phyloP scores from a whole-genome alignment of 1,284 basidiomycete genomes.

The Sanguinoderma infundibulare region DNA sequence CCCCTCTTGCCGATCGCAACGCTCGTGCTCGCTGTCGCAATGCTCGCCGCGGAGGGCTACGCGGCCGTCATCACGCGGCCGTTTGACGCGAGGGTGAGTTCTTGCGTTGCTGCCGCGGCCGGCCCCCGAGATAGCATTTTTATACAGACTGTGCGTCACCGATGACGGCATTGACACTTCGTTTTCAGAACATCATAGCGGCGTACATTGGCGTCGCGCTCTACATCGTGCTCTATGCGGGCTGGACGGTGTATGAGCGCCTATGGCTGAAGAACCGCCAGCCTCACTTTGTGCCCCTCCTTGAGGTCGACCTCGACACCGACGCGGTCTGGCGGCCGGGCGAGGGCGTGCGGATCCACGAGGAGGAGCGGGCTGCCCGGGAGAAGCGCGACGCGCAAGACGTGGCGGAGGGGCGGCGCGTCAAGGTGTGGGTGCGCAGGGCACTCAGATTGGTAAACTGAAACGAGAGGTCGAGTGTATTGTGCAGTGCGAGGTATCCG shows the following conservation, averaged over 20 bases:
- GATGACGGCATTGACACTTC: no score
- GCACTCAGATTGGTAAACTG: constrained; percentile 12
- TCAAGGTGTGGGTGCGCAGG: constrained; percentile 13
- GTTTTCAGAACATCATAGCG: constrained; percentile 46
- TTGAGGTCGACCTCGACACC: constrained; percentile 48
- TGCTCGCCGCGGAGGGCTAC: constrained; percentile 59
- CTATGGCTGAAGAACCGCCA: constrained; percentile 24
- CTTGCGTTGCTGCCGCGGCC: neutral
- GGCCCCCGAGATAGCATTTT: no score
- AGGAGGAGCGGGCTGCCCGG: constrained; percentile 34
- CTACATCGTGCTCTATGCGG: constrained; percentile 41
- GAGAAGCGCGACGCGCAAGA: constrained; percentile 25
- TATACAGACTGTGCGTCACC: no score
- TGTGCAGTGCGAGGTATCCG: no score
- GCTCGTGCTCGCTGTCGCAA: constrained; percentile 46
- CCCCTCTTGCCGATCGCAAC: constrained; percentile 51
- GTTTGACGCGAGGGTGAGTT: constrained; percentile 38
- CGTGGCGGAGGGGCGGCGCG: constrained; percentile 16
- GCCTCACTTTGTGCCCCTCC: constrained; percentile 40
- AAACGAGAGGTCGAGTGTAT: no score
- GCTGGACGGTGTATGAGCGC: constrained; percentile 40
- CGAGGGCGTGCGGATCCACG: constrained; percentile 40
- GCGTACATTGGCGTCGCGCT: constrained; percentile 45
- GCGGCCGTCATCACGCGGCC: constrained; percentile 41
- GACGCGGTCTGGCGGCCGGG: constrained; percentile 53